Conservation (phyloP, 345 rosid genomes). For the Acer saccharum region DNA sequence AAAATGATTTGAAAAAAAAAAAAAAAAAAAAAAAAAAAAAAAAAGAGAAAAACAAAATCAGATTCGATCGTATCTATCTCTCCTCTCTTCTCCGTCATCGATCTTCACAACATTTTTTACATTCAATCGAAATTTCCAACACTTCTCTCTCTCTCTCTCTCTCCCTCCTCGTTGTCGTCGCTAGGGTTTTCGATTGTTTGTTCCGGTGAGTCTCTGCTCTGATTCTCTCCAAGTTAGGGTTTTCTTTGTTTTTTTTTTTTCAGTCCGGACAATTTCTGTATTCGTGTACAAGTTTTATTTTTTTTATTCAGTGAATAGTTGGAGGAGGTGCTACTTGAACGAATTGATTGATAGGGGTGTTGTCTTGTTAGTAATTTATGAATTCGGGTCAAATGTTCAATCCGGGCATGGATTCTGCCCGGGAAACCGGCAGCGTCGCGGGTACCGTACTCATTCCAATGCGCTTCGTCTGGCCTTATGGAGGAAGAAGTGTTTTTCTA, state of each 20-base stretch:
- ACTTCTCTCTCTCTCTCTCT: background rate
- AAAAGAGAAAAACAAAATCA: background rate
- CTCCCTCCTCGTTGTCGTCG: too few species aligned
- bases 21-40: background rate
- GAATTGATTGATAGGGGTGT: slow-evolving; percentile 1
- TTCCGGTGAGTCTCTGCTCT: slow-evolving; percentile 9
- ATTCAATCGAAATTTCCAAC: slow-evolving; percentile 3
- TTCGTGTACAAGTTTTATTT: background rate
- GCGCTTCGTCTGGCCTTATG: slow-evolving; percentile 69
- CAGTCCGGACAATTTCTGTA: background rate
- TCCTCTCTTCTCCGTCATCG: slow-evolving; percentile 12
- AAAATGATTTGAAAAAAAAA: background rate
- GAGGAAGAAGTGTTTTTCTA: slow-evolving; percentile 60
- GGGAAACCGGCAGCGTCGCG: slow-evolving; percentile 35
- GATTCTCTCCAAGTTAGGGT: slow-evolving; percentile 12
- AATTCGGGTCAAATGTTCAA: slow-evolving; percentile 37
- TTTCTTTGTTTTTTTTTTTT: background rate
- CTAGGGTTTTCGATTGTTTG: slow-evolving; percentile 24
- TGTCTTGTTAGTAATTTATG: background rate
- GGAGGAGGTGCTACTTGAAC: background rate
- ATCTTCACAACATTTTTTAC: slow-evolving; percentile 20
- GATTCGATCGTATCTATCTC: slow-evolving; percentile 24
- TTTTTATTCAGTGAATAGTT: background rate
- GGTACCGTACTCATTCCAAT: slow-evolving; percentile 36
- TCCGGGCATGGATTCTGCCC: slow-evolving; percentile 41